Percentiles rank a stretch among this genome's conserved stretches.
Conservation (phyloP, 805 yeast genomes). For the Cyberlindnera bimundalis region DNA sequence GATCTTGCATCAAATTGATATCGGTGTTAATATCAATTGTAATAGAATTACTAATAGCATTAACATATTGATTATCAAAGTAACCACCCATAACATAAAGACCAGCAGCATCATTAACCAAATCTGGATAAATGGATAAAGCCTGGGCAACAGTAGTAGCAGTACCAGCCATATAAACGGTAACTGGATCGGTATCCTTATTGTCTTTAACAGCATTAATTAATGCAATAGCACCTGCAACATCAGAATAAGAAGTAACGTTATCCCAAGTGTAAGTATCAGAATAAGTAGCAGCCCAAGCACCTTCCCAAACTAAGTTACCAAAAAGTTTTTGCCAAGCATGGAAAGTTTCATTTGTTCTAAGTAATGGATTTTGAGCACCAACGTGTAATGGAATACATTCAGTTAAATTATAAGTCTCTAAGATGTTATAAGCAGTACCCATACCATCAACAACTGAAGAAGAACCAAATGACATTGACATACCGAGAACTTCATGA, state of each 20-base stretch:
- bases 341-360: conserved; percentile 39
- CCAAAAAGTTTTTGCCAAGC: conserved; percentile 38
- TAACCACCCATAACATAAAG: conserved; percentile 44
- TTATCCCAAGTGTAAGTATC: conserved; percentile 34
- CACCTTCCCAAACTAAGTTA: conserved; percentile 41
- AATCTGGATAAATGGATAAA: conserved; percentile 35
- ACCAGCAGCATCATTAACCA: conserved; percentile 38
- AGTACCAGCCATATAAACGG: conserved; percentile 39
- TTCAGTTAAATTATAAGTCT: conserved; percentile 32
- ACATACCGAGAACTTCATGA: conserved; percentile 38
- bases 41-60: conserved; percentile 31
- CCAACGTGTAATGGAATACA: conserved; percentile 38
- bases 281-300: conserved; percentile 31
- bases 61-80: conserved; percentile 38
- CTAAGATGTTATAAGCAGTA: conserved; percentile 29
- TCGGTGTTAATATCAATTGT: conserved; percentile 40
- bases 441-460: conserved; percentile 40
- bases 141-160: conserved; percentile 47
- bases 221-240: conserved; percentile 38
- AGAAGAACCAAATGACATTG: conserved; percentile 38
- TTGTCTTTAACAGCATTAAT: conserved; percentile 38
- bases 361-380: conserved; percentile 36
- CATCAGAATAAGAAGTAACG: conserved; percentile 30
- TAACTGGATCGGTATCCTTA: conserved; percentile 35
- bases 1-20: conserved; percentile 42